Percentiles rank a stretch among this genome's conserved stretches.
Evolutionary conservation across 139 green algal species (phyloP).

Genomic region (Eudorina sp.): DNA sequence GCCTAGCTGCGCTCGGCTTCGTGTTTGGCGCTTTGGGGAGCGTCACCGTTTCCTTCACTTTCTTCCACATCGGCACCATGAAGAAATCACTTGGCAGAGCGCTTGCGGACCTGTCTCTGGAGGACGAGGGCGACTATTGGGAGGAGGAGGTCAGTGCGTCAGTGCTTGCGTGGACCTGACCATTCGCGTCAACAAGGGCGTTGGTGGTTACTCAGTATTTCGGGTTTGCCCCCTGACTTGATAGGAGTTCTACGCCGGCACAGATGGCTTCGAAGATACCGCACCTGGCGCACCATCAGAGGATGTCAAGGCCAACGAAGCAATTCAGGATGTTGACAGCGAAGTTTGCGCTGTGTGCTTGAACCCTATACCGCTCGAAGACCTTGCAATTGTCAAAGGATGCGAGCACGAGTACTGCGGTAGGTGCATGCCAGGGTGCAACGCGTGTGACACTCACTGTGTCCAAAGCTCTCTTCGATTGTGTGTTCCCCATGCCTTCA

Average conservation of each 20-base stretch:
- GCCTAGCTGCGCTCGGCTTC: neutral
- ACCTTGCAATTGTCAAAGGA: slow-evolving; percentile 74
- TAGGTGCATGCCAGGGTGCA: too few relatives aligned
- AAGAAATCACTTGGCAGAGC: neutral
- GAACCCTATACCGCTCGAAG: slow-evolving; percentile 67
- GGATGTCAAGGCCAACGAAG: neutral
- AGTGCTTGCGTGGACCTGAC: slow-evolving; percentile 1
- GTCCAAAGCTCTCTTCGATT: too few relatives aligned
- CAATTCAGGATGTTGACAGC: neutral
- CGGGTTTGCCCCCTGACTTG: neutral
- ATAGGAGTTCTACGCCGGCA: slow-evolving; percentile 9
- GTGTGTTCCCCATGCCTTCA: too few relatives aligned
- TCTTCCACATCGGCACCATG: neutral
- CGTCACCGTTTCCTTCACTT: neutral
- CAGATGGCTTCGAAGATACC: neutral
- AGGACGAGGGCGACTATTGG: slow-evolving; percentile 37
- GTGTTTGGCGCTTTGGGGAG: neutral
- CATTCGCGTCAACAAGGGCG: neutral
- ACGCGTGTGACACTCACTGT: too few relatives aligned
- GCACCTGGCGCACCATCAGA: too few relatives aligned
- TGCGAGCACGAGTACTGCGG: slow-evolving; percentile 92
- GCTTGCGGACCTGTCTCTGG: slow-evolving; percentile 6
- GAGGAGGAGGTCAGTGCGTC: slow-evolving; percentile 13
- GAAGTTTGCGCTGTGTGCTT: slow-evolving; percentile 89
- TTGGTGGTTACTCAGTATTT: neutral